Evolutionary conservation across 2,329 filamentous ascomycete genomes (phyloP).

Genomic region (Curvularia hawaiiensis): DNA sequence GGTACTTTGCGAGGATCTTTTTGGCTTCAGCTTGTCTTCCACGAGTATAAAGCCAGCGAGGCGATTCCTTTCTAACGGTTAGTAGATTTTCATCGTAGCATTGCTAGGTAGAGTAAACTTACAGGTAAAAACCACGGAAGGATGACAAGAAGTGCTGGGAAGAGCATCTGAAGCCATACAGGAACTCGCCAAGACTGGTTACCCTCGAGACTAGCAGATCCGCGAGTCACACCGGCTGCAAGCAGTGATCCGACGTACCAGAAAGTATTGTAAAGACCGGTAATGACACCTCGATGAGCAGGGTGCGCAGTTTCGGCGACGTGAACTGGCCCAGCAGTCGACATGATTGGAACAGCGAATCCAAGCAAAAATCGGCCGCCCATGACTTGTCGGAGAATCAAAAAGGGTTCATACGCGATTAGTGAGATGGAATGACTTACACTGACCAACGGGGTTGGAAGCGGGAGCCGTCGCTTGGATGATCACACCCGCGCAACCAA

Average conservation of each 20-base stretch:
- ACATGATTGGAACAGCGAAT: conserved; percentile 63
- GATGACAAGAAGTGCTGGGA: conserved; percentile 49
- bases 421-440: background rate
- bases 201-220: conserved; percentile 22
- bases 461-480: conserved; percentile 53
- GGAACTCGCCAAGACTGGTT: conserved; percentile 32
- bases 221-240: conserved; percentile 34
- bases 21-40: conserved; percentile 60
- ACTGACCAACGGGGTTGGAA: conserved; percentile 50
- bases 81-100: background rate
- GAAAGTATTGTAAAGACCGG: conserved; percentile 51
- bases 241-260: conserved; percentile 50
- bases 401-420: background rate
- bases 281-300: conserved; percentile 58
- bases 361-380: conserved; percentile 64
- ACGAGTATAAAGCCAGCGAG: conserved; percentile 62
- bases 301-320: conserved; percentile 66
- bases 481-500: conserved; percentile 56
- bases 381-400: conserved; percentile 47
- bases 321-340: conserved; percentile 63
- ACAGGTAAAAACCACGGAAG: conserved; percentile 61
- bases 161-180: conserved; percentile 35
- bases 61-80: conserved; percentile 30
- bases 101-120: conserved; percentile 35
- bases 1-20: conserved; percentile 61